Percentiles rank a stretch among this genome's conserved stretches.
Evolutionary conservation across 1,284 basidiomycete species (phyloP).

Genomic region (Moniliella sp.): DNA sequence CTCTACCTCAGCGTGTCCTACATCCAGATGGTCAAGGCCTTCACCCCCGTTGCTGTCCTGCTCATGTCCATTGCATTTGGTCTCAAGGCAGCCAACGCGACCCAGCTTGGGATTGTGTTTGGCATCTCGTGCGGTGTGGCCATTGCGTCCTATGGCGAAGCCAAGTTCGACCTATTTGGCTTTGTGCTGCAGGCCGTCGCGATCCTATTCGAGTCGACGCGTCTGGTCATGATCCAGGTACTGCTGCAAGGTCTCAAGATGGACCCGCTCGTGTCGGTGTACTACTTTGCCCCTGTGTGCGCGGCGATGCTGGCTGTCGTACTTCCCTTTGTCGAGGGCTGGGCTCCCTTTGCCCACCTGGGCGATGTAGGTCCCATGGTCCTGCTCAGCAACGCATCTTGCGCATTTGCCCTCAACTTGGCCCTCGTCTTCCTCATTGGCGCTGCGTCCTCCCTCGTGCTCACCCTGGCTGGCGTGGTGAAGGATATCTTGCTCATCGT

Average conservation of each 20-base stretch:
- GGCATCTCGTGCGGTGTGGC: constrained; percentile 81
- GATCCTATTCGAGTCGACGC: constrained; percentile 56
- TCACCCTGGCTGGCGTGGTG: constrained; percentile 82
- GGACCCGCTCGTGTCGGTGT: constrained; percentile 82
- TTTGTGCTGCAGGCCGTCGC: constrained; percentile 44
- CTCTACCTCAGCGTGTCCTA: constrained; percentile 73
- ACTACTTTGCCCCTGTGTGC: constrained; percentile 56
- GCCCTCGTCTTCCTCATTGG: constrained; percentile 85
- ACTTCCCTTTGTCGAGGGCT: constrained; percentile 69
- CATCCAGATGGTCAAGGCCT: constrained; percentile 97
- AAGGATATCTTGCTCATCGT: constrained; percentile 80
- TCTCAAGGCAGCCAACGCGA: constrained; percentile 64
- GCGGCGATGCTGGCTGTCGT: constrained; percentile 64
- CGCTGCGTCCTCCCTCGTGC: constrained; percentile 60
- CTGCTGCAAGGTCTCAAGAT: constrained; percentile 79
- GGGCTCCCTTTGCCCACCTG: constrained; percentile 62
- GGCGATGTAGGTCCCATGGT: constrained; percentile 52
- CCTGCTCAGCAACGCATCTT: constrained; percentile 58
- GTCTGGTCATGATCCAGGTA: constrained; percentile 86
- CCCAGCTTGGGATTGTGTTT: constrained; percentile 58
- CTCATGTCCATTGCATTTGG: constrained; percentile 77
- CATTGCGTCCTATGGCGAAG: constrained; percentile 64
- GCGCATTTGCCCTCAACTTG: constrained; percentile 76
- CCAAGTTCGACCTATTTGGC: constrained; percentile 61
- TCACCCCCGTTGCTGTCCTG: constrained; percentile 83